Conservation (phyloP, 257 asterid species). For the Fraxinus cuspidata region DNA sequence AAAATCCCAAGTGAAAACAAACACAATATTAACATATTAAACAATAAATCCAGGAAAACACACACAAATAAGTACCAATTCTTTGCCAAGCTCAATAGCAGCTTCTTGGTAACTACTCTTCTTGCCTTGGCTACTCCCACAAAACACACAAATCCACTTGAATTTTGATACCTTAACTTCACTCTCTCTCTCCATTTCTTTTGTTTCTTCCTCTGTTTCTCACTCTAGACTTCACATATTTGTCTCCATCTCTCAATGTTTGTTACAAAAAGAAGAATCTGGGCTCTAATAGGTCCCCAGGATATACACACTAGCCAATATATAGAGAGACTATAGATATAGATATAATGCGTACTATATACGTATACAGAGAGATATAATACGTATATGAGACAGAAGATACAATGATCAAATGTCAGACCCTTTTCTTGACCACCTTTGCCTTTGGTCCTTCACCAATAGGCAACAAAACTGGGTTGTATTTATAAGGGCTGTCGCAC, state of each 20-base stretch:
- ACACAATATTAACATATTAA: neutral
- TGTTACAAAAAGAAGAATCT: constrained; percentile 21
- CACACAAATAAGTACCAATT: constrained; percentile 46
- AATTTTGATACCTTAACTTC: constrained; percentile 58
- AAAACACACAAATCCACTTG: constrained; percentile 87
- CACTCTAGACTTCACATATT: neutral
- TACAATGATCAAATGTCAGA: constrained; percentile 26
- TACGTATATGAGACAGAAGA: constrained; percentile 16
- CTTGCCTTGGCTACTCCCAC: constrained; percentile 96
- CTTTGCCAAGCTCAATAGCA: constrained; percentile 75
- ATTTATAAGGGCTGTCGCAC: constrained; percentile 33
- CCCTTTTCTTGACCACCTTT: constrained; percentile 30
- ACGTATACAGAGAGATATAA: neutral
- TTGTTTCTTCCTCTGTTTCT: neutral
- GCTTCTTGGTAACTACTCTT: constrained; percentile 82
- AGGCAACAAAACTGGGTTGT: constrained; percentile 4
- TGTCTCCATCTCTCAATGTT: constrained; percentile 23
- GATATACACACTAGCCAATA: constrained; percentile 15
- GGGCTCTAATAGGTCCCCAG: constrained; percentile 20
- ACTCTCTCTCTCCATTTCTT: constrained; percentile 48
- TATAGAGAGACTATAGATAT: constrained; percentile 11
- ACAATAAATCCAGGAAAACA: neutral
- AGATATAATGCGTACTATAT: constrained; percentile 10
- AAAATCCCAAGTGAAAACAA: constrained; percentile 17
- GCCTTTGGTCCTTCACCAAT: constrained; percentile 19